Evolutionary conservation across 148 eudicot species (phyloP).

Genomic region (Chenopodium suecicum): DNA sequence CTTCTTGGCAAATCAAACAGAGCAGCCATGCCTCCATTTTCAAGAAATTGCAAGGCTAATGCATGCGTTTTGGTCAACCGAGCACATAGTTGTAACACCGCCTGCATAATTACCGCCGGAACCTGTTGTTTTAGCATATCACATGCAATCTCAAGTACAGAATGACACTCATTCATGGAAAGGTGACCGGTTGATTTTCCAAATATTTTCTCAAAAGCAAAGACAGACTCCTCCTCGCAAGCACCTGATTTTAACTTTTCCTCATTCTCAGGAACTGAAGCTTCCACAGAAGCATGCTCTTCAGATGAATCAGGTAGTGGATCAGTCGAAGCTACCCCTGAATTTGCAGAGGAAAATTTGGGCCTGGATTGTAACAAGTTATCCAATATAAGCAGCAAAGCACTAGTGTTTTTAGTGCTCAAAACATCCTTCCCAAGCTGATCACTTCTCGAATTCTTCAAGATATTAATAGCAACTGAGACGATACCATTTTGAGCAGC

Average conservation of each 20-base stretch:
- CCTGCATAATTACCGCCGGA: conserved; percentile 89
- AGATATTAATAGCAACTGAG: conserved; percentile 54
- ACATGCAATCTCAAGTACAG: conserved; percentile 63
- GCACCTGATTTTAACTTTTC: conserved; percentile 33
- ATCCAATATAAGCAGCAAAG: conserved; percentile 90
- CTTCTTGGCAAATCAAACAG: conserved; percentile 79
- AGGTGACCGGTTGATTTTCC: conserved; percentile 85
- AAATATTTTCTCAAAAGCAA: conserved; percentile 61
- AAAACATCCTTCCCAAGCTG: conserved; percentile 46
- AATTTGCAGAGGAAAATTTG: conserved; percentile 46
- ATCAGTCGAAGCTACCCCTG: conserved; percentile 34
- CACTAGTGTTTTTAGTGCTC: conserved; percentile 62
- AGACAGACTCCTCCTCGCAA: conserved; percentile 36
- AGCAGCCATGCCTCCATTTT: conserved; percentile 78
- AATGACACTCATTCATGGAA: conserved; percentile 72
- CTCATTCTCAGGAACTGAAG: conserved; percentile 38
- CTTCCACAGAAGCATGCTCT: conserved; percentile 40
- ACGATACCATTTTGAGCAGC: conserved; percentile 72
- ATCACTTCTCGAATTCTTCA: conserved; percentile 48
- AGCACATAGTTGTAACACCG: conserved; percentile 83
- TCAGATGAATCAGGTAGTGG: conserved; percentile 39
- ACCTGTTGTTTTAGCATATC: conserved; percentile 77
- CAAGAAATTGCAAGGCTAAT: conserved; percentile 77
- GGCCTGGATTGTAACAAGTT: conserved; percentile 80
- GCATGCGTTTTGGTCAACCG: conserved; percentile 87